Conservation (phyloP, 2,329 filamentous ascomycete species). For the Hymenoscyphus linearis region DNA sequence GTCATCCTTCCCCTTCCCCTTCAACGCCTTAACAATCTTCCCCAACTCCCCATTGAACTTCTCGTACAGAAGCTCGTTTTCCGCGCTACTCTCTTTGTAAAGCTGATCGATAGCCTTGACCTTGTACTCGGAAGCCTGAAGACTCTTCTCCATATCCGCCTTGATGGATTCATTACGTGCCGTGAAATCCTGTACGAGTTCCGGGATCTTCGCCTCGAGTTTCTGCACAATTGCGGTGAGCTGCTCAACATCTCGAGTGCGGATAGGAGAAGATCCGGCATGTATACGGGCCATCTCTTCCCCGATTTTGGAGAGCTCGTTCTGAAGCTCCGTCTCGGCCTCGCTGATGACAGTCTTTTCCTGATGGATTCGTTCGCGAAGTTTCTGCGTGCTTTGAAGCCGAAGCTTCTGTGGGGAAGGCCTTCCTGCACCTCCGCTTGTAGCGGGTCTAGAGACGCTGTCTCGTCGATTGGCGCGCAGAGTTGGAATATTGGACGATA, state of each 20-base stretch:
- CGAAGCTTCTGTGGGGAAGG: slow-evolving; percentile 45
- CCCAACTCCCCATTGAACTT: slow-evolving; percentile 87
- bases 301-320: slow-evolving; percentile 73
- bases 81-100: slow-evolving; percentile 79
- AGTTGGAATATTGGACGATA: slow-evolving; percentile 32
- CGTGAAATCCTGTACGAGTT: slow-evolving; percentile 52
- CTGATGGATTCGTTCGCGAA: slow-evolving; percentile 77
- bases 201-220: slow-evolving; percentile 63
- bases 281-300: slow-evolving; percentile 67
- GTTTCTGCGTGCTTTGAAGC: slow-evolving; percentile 65
- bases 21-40: slow-evolving; percentile 72
- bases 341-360: slow-evolving; percentile 72
- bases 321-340: slow-evolving; percentile 63
- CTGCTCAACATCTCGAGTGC: slow-evolving; percentile 31
- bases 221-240: slow-evolving; percentile 54
- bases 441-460: slow-evolving; percentile 18
- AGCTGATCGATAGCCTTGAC: slow-evolving; percentile 79
- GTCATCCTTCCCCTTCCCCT: slow-evolving; percentile 67
- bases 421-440: slow-evolving; percentile 21
- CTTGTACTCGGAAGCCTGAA: slow-evolving; percentile 72
- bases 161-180: slow-evolving; percentile 60
- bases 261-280: slow-evolving; percentile 34
- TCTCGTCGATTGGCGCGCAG: slow-evolving; percentile 21
- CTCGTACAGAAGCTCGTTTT: slow-evolving; percentile 90
- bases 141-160: slow-evolving; percentile 63